Evolutionary conservation across 208 protist genomes (phyloP), one percentile per base, ranked within the genome.

Genomic region (Leishmania braziliensis): DNA sequence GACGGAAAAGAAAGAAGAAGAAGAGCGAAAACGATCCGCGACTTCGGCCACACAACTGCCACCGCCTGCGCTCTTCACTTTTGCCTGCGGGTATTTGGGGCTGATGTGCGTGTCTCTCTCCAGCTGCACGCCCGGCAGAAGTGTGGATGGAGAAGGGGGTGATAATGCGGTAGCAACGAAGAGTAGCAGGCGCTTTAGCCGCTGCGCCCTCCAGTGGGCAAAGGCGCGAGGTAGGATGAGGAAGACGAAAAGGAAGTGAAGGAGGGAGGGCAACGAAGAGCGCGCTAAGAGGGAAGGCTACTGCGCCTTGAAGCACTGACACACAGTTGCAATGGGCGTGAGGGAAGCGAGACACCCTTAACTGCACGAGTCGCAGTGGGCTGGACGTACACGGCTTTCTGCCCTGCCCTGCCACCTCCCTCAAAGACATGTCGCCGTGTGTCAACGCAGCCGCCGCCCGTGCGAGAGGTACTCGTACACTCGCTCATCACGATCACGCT

Each of bases 401-500:
- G 9, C 5, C 29, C 43, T 50, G 20, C 48, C 10, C 69, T 43
- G 33, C 33, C 20, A 71, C 71, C 50, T 36, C 68, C 75, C 54
- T 66, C 51, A 71, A 51, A 58, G 36, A 62, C 18, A 6, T 10
- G 56, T 53, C 6, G 66, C 4, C 18, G 20, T 29, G 36, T 5
- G 33, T 86, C 78, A 89, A 20, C 76, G 56, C 9, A 84, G 60
- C 9, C 80, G 74, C 58, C 79, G 65, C 48, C 80, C 80, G 63
- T 73, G 81, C 1, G 84, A 70, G 0, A 75, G 26, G 75, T 74
- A 87, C 74, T 86, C 87, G 53, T 77, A 88, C 18, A 86, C 87
- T n/a, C 58, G 76, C 69, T 88, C 80, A 8, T 83, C 73, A 5
- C 87, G 87, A 58, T 85, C 73, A n/a, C 80, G 82, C 68, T 85